Evolutionary conservation across 1,284 basidiomycete species (phyloP).

Genomic region (Mycena citricolor): DNA sequence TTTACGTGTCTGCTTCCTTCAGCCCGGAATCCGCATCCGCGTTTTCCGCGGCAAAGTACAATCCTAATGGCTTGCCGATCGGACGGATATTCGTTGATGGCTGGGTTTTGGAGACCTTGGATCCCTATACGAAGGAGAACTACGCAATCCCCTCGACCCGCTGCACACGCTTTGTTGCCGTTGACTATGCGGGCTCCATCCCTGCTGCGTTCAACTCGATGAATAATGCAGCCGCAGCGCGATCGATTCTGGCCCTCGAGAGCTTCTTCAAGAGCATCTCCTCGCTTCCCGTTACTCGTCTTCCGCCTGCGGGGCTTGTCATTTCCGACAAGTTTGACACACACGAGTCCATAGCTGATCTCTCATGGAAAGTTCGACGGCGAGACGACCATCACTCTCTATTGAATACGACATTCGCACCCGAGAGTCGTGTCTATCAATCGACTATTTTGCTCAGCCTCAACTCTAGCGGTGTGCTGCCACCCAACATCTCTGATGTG

Average conservation of each 20-base stretch:
- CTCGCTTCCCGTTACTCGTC: slow-evolving; percentile 63
- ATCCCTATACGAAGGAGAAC: slow-evolving; percentile 94
- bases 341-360: slow-evolving; percentile 37
- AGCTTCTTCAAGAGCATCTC: slow-evolving; percentile 61
- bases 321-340: slow-evolving; percentile 52
- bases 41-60: slow-evolving; percentile 72
- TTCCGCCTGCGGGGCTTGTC: slow-evolving; percentile 62
- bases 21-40: slow-evolving; percentile 58
- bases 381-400: slow-evolving; percentile 58
- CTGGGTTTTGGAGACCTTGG: slow-evolving; percentile 96
- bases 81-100: slow-evolving; percentile 89
- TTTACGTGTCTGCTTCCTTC: slow-evolving; percentile 78
- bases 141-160: slow-evolving; percentile 94
- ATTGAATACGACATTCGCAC: slow-evolving; percentile 49
- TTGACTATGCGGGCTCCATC: slow-evolving; percentile 88
- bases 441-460: slow-evolving; percentile 43
- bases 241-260: slow-evolving; percentile 71
- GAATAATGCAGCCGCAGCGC: slow-evolving; percentile 78
- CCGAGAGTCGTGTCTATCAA: slow-evolving; percentile 49
- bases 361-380: slow-evolving; percentile 56
- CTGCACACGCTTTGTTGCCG: slow-evolving; percentile 84
- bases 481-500: slow-evolving; percentile 13
- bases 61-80: slow-evolving; percentile 72
- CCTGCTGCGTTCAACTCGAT: slow-evolving; percentile 87
- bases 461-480: slow-evolving; percentile 18